Percentiles rank a stretch among this genome's conserved stretches.
These are phyloP conservation scores for Pulveroboletus sp. DNA, from an alignment of 768 basidiomycete genomes.

Conservation along the genomic window DNA sequence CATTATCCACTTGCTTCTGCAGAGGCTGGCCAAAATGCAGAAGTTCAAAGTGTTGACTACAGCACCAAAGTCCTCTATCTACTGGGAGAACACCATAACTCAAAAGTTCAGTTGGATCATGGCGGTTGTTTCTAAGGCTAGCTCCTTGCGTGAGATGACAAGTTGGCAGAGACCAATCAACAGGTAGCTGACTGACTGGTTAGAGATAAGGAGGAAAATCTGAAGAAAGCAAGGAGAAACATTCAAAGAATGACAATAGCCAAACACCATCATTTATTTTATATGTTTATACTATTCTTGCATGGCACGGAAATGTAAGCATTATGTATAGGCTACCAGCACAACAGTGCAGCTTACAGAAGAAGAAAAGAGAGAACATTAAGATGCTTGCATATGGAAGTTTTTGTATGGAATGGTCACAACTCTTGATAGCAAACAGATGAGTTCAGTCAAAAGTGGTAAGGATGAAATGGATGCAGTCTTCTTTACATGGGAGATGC, in stretches of 20 bases:
- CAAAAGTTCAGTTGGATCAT: neutral
- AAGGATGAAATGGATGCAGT: neutral
- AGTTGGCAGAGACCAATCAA: neutral
- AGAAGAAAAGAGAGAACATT: neutral
- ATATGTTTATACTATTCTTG: no score
- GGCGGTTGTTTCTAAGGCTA: neutral
- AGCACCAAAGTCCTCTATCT: neutral
- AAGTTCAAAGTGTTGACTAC: neutral
- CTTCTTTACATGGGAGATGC: neutral
- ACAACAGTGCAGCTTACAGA: neutral
- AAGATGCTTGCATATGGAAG: neutral
- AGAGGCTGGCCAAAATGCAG: neutral
- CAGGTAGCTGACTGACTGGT: neutral
- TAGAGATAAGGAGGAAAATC: neutral
- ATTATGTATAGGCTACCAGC: neutral
- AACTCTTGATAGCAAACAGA: neutral
- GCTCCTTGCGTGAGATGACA: neutral
- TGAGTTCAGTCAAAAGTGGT: neutral
- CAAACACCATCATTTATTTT: no score
- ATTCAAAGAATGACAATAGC: neutral
- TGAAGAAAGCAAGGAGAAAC: neutral
- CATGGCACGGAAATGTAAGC: neutral
- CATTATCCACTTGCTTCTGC: neutral
- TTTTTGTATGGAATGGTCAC: neutral
- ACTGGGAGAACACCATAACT: neutral